Percentiles rank a stretch among this genome's conserved stretches.
Evolutionary conservation across 306 rosid species (phyloP).

Genomic region (Sicyos edulis): DNA sequence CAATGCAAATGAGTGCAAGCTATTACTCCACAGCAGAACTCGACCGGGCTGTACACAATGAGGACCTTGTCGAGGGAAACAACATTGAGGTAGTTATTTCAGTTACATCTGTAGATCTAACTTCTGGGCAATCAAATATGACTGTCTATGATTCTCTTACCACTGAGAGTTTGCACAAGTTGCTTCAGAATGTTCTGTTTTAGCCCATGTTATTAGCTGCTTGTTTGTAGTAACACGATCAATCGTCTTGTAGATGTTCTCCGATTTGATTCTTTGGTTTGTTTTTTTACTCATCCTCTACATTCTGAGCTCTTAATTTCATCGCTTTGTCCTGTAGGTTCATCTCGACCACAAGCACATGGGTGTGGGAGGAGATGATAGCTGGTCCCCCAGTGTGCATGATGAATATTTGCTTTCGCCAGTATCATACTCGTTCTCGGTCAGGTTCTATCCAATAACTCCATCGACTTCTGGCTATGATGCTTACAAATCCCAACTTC

Average conservation of each 20-base stretch:
- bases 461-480: slow-evolving; percentile 48
- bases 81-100: slow-evolving; percentile 60
- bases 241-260: background rate
- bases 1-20: slow-evolving; percentile 91
- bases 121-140: background rate
- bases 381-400: slow-evolving; percentile 89
- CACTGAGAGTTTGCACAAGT: background rate
- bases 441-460: slow-evolving; percentile 54
- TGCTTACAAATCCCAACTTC: slow-evolving; percentile 62
- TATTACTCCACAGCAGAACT: slow-evolving; percentile 68
- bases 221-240: background rate
- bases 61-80: slow-evolving; percentile 68
- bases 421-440: slow-evolving; percentile 52
- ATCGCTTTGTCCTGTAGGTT: slow-evolving; percentile 41
- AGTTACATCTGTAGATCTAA: background rate
- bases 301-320: slow-evolving; percentile 5
- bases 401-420: slow-evolving; percentile 52
- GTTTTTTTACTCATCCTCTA: background rate
- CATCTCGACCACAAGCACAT: slow-evolving; percentile 94
- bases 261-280: background rate
- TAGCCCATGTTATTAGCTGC: background rate
- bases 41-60: slow-evolving; percentile 61
- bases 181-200: background rate
- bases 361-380: slow-evolving; percentile 94
- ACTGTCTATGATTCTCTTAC: background rate